These are phyloP conservation scores for Colletotrichum musicola DNA, from an alignment of 2,329 filamentous ascomycete genomes.

Conservation along the genomic window DNA sequence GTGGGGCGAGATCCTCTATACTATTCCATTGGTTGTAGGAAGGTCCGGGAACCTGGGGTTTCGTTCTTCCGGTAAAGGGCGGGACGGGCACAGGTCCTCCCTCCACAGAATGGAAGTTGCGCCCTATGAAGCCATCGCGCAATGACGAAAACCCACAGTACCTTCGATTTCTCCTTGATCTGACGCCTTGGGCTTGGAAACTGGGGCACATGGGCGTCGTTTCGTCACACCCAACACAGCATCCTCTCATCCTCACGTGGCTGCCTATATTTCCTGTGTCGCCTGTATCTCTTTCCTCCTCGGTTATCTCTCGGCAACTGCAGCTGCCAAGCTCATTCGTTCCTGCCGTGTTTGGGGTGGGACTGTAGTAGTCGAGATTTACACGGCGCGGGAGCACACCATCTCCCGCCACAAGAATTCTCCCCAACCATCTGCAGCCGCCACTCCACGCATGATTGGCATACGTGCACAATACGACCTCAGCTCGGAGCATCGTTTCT, in stretches of 20 bases:
- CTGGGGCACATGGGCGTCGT: neutral
- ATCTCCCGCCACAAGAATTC: neutral
- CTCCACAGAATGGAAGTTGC: too few species aligned
- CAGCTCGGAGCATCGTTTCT: slow-evolving; percentile 18
- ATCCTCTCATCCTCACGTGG: neutral
- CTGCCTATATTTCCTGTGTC: neutral
- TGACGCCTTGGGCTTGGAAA: neutral
- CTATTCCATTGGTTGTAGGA: neutral
- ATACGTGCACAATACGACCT: slow-evolving; percentile 3
- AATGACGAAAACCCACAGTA: too few species aligned
- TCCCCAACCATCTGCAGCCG: neutral
- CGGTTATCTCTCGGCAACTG: neutral
- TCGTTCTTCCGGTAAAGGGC: neutral
- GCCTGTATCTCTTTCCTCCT: slow-evolving; percentile 8
- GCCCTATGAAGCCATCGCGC: too few species aligned
- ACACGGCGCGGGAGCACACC: neutral
- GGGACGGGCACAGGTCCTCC: too few species aligned
- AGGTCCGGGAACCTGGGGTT: neutral
- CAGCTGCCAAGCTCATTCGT: slow-evolving; percentile 1
- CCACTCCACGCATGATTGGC: slow-evolving; percentile 5
- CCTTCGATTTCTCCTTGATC: neutral
- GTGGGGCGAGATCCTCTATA: too few species aligned
- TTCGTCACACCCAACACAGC: neutral
- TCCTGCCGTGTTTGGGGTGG: neutral
- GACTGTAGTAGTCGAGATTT: slow-evolving; percentile 6